Evolutionary conservation across 2,329 filamentous ascomycete genomes (phyloP), one percentile per base, ranked within the genome.

Genomic region (Cladosporium sp.): DNA sequence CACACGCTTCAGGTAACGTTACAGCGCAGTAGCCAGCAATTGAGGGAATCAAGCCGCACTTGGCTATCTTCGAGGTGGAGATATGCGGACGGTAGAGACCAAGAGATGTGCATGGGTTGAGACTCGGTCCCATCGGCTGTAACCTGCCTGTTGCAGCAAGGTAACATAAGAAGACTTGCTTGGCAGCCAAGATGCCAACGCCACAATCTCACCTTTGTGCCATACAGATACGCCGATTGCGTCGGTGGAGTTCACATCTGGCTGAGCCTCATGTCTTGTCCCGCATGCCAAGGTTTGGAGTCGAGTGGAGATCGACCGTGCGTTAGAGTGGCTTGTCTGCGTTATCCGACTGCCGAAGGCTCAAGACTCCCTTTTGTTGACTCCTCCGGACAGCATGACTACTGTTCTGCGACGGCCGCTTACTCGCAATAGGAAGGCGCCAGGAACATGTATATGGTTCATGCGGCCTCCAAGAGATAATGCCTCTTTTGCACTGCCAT

Each of bases 231-330:
- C 24, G 27, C 44, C 34, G 20, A n/a, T 20, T 22, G 9, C 22
- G 44, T 13, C 30, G 44, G 34, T 24, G 18, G 32, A 11, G 15
- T n/a, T 36, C 13, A 7, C 15, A n/a, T 27, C 5, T 27, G 19
- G 20, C 11, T n/a, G 45, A 48, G 37, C 45, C 45, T 30, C 45
- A 48, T 41, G 37, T 47, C 45, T 48, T 48, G 45, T 48, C 37
- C 15, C 17, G 45, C 45, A 38, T 48, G 37, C 45, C 18, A 17
- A 41, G n/a, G n/a, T n/a, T n/a, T n/a, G n/a, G n/a, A n/a, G n/a
- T n/a, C 17, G 13, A 34, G 18, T 15, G 27, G 27, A 22, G 37
- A 36, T 40, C 37, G 19, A n/a, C 45, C 27, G 45, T 32, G 24
- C 43, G 38, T 38, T 39, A 17, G 9, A 37, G 17, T 34, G 37